Conservation (phyloP, 345 rosid species). For the Arabidopsis suecica region DNA sequence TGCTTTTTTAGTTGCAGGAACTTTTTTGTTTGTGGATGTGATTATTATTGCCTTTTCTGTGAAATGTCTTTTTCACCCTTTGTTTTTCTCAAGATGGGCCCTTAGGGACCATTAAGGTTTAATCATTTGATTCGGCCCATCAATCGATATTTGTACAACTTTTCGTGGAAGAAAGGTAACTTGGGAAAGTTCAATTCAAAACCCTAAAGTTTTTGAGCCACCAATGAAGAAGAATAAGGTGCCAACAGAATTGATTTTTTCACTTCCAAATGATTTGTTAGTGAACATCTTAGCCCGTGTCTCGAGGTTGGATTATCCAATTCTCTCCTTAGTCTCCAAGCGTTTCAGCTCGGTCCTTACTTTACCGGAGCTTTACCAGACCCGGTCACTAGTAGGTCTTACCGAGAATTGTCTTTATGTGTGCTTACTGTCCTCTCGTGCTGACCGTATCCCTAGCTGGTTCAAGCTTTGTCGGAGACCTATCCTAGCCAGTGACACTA, state of each 20-base stretch:
- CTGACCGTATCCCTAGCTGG: background rate
- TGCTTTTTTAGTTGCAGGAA: slow-evolving; percentile 5
- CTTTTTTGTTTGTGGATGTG: slow-evolving; percentile 29
- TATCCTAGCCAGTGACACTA: no score
- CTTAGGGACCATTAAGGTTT: background rate
- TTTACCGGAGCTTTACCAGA: background rate
- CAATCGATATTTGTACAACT: background rate
- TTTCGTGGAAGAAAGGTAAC: no score
- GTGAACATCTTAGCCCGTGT: background rate
- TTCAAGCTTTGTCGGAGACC: background rate
- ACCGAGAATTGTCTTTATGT: background rate
- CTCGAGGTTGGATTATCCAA: background rate
- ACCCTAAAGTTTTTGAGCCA: background rate
- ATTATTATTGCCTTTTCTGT: background rate
- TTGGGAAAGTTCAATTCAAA: no score
- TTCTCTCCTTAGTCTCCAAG: background rate
- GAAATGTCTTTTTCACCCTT: slow-evolving; percentile 31
- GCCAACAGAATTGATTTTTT: background rate
- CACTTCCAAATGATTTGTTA: background rate
- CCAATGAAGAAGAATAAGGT: background rate
- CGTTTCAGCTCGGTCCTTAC: background rate
- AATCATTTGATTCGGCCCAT: background rate
- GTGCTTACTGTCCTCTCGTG: background rate
- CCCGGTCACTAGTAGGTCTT: background rate
- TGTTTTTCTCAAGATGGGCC: background rate